phyloP scores from a whole-genome alignment of 228 moss, liverwort and hornwort species.

The Sphagnum fallax region DNA sequence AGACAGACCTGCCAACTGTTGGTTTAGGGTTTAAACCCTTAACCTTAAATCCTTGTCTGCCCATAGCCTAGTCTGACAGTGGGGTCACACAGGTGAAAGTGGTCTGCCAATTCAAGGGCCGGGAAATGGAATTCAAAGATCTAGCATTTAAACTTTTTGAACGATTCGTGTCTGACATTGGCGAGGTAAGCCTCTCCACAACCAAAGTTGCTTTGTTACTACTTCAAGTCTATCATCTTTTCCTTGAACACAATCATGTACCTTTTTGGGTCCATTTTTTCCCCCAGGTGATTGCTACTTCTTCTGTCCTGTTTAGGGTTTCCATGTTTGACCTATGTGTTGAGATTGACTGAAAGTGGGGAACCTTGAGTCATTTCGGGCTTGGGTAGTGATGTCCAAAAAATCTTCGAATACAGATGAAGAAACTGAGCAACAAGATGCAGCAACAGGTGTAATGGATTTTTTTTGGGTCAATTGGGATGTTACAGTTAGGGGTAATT shows the following conservation, averaged over 20 bases:
- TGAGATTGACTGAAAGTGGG: too few species aligned
- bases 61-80: too few species aligned
- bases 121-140: constrained; percentile 98
- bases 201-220: not conserved
- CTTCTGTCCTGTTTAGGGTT: not conserved
- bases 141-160: constrained; percentile 87
- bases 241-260: not conserved
- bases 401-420: not conserved
- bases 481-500: constrained; percentile 57
- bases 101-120: constrained; percentile 96
- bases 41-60: too few species aligned
- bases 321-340: too few species aligned
- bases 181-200: constrained; percentile 30
- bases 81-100: constrained; percentile 73
- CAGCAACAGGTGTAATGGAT: not conserved
- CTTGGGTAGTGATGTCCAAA: not conserved
- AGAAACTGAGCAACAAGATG: not conserved
- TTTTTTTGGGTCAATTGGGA: not conserved
- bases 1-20: too few species aligned
- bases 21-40: too few species aligned
- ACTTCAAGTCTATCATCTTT: too few species aligned
- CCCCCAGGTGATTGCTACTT: not conserved
- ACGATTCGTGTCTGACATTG: constrained; percentile 73
- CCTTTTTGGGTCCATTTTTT: constrained; percentile 5
- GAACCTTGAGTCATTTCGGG: not conserved